Evolutionary conservation across 1,284 basidiomycete genomes (phyloP).

Genomic region (Coniophora puteana): DNA sequence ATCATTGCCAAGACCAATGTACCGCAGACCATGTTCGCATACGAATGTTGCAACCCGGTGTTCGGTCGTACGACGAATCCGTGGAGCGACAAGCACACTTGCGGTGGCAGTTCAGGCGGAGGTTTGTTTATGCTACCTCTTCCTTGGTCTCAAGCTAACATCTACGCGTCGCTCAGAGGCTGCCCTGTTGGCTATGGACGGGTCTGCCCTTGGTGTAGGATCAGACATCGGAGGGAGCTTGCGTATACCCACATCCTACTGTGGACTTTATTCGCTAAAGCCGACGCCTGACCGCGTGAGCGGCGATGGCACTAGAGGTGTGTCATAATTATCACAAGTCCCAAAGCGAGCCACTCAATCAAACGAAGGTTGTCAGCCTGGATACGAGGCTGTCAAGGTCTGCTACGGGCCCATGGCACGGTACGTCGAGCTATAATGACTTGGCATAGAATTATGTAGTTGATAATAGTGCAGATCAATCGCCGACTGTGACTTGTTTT

Average conservation of each 20-base stretch:
- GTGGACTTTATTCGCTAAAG: slow-evolving; percentile 81
- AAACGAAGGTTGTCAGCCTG: slow-evolving; percentile 46
- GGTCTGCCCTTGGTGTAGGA: slow-evolving; percentile 75
- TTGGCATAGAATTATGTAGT: slow-evolving; percentile 7
- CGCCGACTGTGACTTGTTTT: slow-evolving; percentile 60
- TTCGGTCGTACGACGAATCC: slow-evolving; percentile 79
- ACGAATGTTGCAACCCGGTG: slow-evolving; percentile 84
- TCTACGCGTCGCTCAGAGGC: slow-evolving; percentile 41
- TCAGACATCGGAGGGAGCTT: slow-evolving; percentile 75
- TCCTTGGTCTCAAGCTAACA: slow-evolving; percentile 1
- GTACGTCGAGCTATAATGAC: slow-evolving; percentile 27
- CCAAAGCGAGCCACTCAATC: neutral
- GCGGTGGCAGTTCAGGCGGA: slow-evolving; percentile 79
- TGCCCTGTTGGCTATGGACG: slow-evolving; percentile 73
- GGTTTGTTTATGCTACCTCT: slow-evolving; percentile 15
- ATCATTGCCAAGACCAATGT: slow-evolving; percentile 76
- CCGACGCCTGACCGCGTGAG: slow-evolving; percentile 57
- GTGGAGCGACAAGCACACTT: slow-evolving; percentile 57
- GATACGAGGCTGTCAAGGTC: slow-evolving; percentile 63
- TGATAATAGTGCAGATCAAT: slow-evolving; percentile 43
- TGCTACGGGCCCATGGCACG: slow-evolving; percentile 76
- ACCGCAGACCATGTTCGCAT: slow-evolving; percentile 80
- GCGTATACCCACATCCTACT: slow-evolving; percentile 79
- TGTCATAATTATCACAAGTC: slow-evolving; percentile 9
- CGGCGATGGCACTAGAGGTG: slow-evolving; percentile 44